phyloP scores from a whole-genome alignment of 1,139 yeast species.

The Williopsis jadinii region DNA sequence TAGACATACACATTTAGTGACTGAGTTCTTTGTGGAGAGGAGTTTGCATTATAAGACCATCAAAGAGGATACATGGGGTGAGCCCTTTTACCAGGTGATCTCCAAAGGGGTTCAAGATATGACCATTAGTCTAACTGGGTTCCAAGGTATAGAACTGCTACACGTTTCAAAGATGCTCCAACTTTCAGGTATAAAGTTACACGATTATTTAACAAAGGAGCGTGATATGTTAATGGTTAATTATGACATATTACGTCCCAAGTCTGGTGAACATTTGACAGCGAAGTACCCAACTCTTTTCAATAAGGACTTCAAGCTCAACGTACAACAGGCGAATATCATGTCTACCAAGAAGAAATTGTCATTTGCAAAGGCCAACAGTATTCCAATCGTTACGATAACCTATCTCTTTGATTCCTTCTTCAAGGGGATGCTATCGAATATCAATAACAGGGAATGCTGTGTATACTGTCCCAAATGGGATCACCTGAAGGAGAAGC shows the following conservation, averaged over 20 bases:
- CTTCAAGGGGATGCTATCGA: constrained; percentile 15
- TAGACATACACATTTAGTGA: constrained; percentile 25
- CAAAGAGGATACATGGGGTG: constrained; percentile 65
- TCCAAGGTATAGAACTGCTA: constrained; percentile 71
- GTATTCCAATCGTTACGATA: constrained; percentile 48
- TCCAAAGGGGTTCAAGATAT: constrained; percentile 3
- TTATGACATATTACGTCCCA: constrained; percentile 30
- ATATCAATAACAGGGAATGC: constrained; percentile 37
- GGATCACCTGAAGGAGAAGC: constrained; percentile 9
- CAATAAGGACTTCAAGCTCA: constrained; percentile 6
- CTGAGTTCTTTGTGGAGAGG: constrained; percentile 88
- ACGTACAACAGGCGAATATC: constrained; percentile 13
- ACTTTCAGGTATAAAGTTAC: constrained; percentile 36
- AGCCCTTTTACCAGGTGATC: constrained; percentile 42
- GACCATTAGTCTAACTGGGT: constrained; percentile 64
- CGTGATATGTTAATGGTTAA: constrained; percentile 63
- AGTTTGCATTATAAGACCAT: constrained; percentile 55
- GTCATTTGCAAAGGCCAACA: constrained; percentile 49
- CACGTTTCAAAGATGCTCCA: constrained; percentile 63
- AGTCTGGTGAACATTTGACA: constrained; percentile 12
- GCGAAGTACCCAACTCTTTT: constrained; percentile 15
- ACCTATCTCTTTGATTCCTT: constrained; percentile 43
- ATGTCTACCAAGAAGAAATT: constrained; percentile 43
- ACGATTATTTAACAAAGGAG: constrained; percentile 44
- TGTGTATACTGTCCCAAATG: constrained; percentile 43